phyloP scores from a whole-genome alignment of 23 red algal species.

The Gracilaria gracilis region DNA sequence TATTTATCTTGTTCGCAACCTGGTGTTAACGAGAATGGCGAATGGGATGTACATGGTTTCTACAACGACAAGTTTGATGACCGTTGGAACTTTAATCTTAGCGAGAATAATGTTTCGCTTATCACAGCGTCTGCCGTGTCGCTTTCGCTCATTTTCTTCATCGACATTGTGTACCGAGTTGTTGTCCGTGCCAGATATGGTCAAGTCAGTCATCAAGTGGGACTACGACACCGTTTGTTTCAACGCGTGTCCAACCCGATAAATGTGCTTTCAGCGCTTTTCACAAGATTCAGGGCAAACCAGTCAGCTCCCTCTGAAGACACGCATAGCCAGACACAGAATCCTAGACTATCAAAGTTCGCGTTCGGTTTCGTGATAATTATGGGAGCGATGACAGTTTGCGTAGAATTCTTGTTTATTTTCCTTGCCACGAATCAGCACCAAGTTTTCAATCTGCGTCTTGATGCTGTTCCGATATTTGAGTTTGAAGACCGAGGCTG shows the following conservation, averaged over 20 bases:
- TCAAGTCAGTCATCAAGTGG: neutral
- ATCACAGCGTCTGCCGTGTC: neutral
- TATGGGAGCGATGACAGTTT: too few species aligned
- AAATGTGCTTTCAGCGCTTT: neutral
- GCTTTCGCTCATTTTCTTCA: neutral
- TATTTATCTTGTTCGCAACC: slow-evolving; percentile 14
- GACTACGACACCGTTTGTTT: neutral
- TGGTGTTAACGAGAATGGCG: neutral
- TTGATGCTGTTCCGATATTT: neutral
- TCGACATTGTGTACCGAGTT: neutral
- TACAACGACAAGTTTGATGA: slow-evolving; percentile 4
- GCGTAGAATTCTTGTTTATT: neutral
- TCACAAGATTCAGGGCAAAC: neutral
- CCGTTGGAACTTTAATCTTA: slow-evolving; percentile 5
- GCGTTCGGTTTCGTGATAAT: too few species aligned
- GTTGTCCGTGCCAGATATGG: neutral
- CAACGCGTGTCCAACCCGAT: neutral
- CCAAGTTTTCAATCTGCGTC: neutral
- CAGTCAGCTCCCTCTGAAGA: neutral
- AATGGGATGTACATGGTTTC: neutral
- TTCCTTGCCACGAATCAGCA: neutral
- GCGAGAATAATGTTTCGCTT: neutral
- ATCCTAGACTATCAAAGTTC: neutral
- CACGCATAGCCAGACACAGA: neutral
- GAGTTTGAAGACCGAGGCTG: slow-evolving; percentile 19